Evolutionary conservation across 306 rosid genomes (phyloP).

Genomic region (Malus sylvestris): DNA sequence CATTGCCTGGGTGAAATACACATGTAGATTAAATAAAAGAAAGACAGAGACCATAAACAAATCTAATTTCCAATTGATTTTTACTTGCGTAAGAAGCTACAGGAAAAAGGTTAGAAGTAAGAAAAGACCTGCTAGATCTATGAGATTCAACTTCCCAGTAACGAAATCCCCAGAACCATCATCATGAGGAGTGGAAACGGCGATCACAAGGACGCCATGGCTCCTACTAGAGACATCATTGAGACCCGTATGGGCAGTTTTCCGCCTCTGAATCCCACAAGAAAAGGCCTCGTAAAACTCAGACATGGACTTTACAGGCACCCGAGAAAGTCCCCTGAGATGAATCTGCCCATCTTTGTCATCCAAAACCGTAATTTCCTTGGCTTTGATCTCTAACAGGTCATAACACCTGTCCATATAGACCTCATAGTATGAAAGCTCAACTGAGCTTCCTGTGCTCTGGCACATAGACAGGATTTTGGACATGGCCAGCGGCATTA

Average conservation of each 20-base stretch:
- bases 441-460: slow-evolving; percentile 44
- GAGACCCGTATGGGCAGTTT: slow-evolving; percentile 75
- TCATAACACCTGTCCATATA: slow-evolving; percentile 87
- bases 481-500: slow-evolving; percentile 72
- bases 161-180: slow-evolving; percentile 29
- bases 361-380: slow-evolving; percentile 70
- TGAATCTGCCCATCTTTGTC: slow-evolving; percentile 86
- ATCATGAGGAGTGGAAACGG: slow-evolving; percentile 42
- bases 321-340: slow-evolving; percentile 67
- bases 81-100: neutral
- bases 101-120: neutral
- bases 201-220: slow-evolving; percentile 83
- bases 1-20: slow-evolving; percentile 59
- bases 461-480: slow-evolving; percentile 50
- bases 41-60: neutral
- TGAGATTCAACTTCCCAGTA: slow-evolving; percentile 83
- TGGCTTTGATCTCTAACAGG: slow-evolving; percentile 68
- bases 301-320: slow-evolving; percentile 49
- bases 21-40: neutral
- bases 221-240: slow-evolving; percentile 95
- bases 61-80: neutral
- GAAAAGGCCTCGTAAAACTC: slow-evolving; percentile 58
- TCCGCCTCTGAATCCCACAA: slow-evolving; percentile 65
- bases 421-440: slow-evolving; percentile 83
- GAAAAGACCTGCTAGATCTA: slow-evolving; percentile 83